Conservation (phyloP, 768 basidiomycete species). For the Sistotremastrum niveocremeum region DNA sequence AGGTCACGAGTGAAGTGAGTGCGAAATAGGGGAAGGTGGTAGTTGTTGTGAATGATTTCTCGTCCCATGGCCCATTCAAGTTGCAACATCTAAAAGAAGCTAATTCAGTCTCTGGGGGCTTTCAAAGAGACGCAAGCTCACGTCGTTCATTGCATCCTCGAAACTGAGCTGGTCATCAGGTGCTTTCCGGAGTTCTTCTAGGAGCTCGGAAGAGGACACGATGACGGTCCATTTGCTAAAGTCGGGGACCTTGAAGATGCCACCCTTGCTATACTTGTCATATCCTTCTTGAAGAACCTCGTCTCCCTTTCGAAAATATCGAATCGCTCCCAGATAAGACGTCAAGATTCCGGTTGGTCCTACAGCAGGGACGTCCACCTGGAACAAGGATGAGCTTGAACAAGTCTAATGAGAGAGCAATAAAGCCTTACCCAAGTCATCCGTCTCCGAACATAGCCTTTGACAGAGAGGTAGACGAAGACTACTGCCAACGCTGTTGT, state of each 20-base stretch:
- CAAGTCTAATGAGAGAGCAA: no score
- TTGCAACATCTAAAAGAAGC: constrained; percentile 20
- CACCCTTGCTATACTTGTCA: constrained; percentile 6
- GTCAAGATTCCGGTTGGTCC: constrained; percentile 21
- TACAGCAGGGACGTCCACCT: constrained; percentile 21
- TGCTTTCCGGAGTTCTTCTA: constrained; percentile 6
- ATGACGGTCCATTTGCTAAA: constrained; percentile 2
- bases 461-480: no score
- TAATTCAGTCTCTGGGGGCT: no score
- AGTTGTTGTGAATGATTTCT: constrained; percentile 15
- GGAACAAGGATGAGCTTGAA: background rate
- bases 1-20: constrained; percentile 25
- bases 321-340: constrained; percentile 19
- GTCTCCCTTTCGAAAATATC: constrained; percentile 13
- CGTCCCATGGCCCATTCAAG: constrained; percentile 24
- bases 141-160: background rate
- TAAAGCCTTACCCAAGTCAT: no score
- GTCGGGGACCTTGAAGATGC: constrained; percentile 1
- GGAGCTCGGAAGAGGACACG: background rate
- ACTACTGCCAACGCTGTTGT: no score
- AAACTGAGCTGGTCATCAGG: constrained; percentile 7
- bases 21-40: constrained; percentile 19
- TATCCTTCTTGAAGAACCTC: constrained; percentile 22
- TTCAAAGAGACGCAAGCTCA: background rate
- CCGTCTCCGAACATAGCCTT: no score